Base-by-base conservation (phyloP, 139 green algal genomes). In the Tetradesmus lagerheimii region DNA sequence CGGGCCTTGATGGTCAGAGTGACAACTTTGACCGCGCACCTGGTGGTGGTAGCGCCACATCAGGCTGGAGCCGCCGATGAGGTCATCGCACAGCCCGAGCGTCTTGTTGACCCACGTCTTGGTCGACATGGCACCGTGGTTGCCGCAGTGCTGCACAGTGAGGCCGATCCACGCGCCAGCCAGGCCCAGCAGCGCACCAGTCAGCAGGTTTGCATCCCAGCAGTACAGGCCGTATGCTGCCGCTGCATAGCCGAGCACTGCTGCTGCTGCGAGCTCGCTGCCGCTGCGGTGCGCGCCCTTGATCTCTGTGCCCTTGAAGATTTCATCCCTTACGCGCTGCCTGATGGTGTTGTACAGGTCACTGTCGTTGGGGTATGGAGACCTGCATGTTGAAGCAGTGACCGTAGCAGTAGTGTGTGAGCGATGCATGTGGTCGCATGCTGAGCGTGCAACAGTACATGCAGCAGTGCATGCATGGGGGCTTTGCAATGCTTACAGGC, bases 111-210 rank as follows among this genome's bases (percentile, higher is more conserved):
- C 92, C 43, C 81, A 74, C 0, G 93, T 89, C 37, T 95, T 96
- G 45, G 94, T 97, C 39, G 91, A 95, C 96, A 98, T 98, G n/a
- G 96, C 96, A n/a, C 96, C 96, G 87, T 98, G 96, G 93, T 98
- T 98, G 41, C 96, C 86, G 62, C 76, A 90, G 76, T 90, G 53
- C 94, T 97, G 95, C 35, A 97, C 83, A 9, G 95, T 97, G 25
- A 97, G 92, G 3, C 95, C 96, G 81, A 97, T 96, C 96, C 96
- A 98, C 20, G 96, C 96, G 41, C 96, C 96, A 20, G 85, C 93
- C 66, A 97, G 85, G 35, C 96, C 96, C 27, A 97, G 89, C 62
- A 97, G 79, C 12, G 62, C 74, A 79, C 95, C 96, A 0, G 96
- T 97, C 3, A 96, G 37, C 0, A 93, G 14, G 86, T 92, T 94